Percentiles rank a stretch among this genome's conserved stretches.
Conservation (phyloP, 2,329 filamentous ascomycete genomes). For the Ophiostoma tasmaniense region DNA sequence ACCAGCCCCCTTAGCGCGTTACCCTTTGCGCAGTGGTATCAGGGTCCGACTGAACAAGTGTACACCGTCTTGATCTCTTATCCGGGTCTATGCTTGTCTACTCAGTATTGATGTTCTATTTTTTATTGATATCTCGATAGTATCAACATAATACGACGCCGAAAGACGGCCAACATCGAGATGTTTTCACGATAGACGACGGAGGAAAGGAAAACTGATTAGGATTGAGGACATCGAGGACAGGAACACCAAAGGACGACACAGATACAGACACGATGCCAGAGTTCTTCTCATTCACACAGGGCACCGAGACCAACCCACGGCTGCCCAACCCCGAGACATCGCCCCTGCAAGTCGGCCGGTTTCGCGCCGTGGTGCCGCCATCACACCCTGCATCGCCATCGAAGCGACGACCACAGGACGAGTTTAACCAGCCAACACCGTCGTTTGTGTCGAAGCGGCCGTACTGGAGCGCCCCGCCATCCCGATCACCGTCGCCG, state of each 20-base stretch:
- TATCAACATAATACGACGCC: too few relatives aligned
- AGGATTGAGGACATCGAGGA: neutral
- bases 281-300: slow-evolving; percentile 59
- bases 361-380: slow-evolving; percentile 50
- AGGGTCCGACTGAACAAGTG: neutral
- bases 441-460: slow-evolving; percentile 8
- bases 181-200: slow-evolving; percentile 1
- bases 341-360: slow-evolving; percentile 53
- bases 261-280: slow-evolving; percentile 40
- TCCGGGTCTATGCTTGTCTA: neutral
- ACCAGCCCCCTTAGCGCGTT: neutral
- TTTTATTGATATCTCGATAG: too few relatives aligned
- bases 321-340: slow-evolving; percentile 40
- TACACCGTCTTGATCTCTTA: neutral
- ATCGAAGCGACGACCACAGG: neutral
- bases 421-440: slow-evolving; percentile 3
- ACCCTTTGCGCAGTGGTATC: neutral
- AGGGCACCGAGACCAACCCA: slow-evolving; percentile 51
- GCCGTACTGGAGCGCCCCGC: slow-evolving; percentile 12
- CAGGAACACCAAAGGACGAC: neutral
- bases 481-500: slow-evolving; percentile 14
- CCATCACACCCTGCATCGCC: slow-evolving; percentile 10
- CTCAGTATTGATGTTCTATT: too few relatives aligned
- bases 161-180: neutral
- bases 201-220: neutral